These are phyloP conservation scores for Sicyos baderoa DNA, from an alignment of 306 rosid species.

Conservation along the genomic window DNA sequence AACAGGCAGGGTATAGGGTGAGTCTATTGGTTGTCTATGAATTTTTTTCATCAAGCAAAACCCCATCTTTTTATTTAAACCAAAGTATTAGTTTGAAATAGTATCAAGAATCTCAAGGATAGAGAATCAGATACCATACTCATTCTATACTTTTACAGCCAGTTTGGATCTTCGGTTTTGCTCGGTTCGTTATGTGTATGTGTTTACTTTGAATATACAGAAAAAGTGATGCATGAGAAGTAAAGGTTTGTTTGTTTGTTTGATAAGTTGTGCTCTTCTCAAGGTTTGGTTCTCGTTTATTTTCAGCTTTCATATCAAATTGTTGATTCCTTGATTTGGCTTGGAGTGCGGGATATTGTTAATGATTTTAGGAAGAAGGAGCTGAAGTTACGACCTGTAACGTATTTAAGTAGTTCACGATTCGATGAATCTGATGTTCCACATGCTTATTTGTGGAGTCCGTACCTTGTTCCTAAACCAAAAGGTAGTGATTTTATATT, in stretches of 20 bases:
- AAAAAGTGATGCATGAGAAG: neutral
- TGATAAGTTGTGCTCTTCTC: slow-evolving; percentile 12
- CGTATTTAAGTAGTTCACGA: slow-evolving; percentile 93
- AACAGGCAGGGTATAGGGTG: slow-evolving; percentile 86
- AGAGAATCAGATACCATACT: neutral
- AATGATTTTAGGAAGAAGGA: slow-evolving; percentile 87
- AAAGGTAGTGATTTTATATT: slow-evolving; percentile 50
- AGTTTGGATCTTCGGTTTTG: neutral
- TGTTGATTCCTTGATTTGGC: slow-evolving; percentile 94
- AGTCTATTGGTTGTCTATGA: slow-evolving; percentile 24
- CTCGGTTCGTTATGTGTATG: neutral
- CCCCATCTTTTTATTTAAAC: neutral
- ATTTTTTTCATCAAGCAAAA: neutral
- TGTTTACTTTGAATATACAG: neutral
- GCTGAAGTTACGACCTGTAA: slow-evolving; percentile 83
- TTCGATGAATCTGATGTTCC: slow-evolving; percentile 81
- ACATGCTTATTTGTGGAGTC: slow-evolving; percentile 97
- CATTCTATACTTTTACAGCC: neutral
- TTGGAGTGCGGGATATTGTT: slow-evolving; percentile 92
- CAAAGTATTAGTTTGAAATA: slow-evolving; percentile 3
- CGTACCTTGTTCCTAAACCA: slow-evolving; percentile 97
- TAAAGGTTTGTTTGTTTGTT: neutral
- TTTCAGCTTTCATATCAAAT: slow-evolving; percentile 92
- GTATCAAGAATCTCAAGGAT: slow-evolving; percentile 5
- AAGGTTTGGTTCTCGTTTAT: slow-evolving; percentile 18